These are phyloP conservation scores for Talaromyces sp. DNA, from an alignment of 2,329 filamentous ascomycete genomes.

Conservation along the genomic window DNA sequence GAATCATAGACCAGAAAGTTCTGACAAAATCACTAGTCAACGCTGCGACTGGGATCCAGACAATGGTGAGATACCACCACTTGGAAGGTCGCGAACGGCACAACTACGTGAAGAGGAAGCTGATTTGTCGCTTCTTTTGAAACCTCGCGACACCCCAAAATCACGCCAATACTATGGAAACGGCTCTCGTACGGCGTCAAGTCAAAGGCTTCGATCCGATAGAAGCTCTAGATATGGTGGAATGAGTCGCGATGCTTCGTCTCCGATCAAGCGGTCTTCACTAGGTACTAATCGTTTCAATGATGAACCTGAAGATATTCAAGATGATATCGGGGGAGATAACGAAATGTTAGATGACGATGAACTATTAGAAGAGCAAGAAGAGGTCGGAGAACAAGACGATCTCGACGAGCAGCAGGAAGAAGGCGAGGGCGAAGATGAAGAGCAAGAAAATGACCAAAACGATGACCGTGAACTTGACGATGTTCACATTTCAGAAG, in stretches of 20 bases:
- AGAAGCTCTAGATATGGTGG: not conserved
- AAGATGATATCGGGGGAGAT: not conserved
- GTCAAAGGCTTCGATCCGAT: slow-evolving; percentile 15
- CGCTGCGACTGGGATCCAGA: slow-evolving; percentile 34
- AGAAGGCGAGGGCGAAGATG: slow-evolving; percentile 21
- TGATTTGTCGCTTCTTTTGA: slow-evolving; percentile 33
- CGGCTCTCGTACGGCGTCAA: slow-evolving; percentile 27
- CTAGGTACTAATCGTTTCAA: not conserved
- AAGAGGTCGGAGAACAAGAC: not conserved
- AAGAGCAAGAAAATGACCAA: slow-evolving; percentile 18
- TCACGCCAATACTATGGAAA: slow-evolving; percentile 36
- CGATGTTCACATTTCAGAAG: slow-evolving; percentile 19
- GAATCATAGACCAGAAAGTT: not conserved
- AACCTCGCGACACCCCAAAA: slow-evolving; percentile 34
- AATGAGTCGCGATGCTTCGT: slow-evolving; percentile 1
- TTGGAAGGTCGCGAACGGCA: slow-evolving; percentile 32
- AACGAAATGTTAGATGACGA: not conserved
- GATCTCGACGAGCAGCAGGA: slow-evolving; percentile 14
- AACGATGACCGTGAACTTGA: slow-evolving; percentile 6
- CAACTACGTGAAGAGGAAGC: slow-evolving; percentile 35
- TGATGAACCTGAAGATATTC: not conserved
- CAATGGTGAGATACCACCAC: slow-evolving; percentile 26
- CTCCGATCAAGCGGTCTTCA: not conserved
- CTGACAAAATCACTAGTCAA: slow-evolving; percentile 21
- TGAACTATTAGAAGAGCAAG: not conserved